phyloP scores from a whole-genome alignment of 352 stramenopile genomes.

The Phytophthora pistaciae region DNA sequence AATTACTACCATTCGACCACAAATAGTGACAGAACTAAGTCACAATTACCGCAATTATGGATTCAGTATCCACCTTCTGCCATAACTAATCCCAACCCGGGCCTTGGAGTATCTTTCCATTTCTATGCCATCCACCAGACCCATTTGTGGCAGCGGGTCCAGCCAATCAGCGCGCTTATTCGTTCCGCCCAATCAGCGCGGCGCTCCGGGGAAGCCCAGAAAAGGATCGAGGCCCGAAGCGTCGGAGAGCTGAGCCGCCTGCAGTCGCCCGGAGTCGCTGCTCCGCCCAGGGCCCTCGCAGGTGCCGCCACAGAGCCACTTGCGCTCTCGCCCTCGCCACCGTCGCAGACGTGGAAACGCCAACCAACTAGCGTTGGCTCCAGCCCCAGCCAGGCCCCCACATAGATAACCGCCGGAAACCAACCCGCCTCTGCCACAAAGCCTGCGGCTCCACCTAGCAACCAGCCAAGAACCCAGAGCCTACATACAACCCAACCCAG shows the following conservation, averaged over 20 bases:
- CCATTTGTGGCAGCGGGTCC: background rate
- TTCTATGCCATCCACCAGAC: background rate
- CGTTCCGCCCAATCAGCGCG: background rate
- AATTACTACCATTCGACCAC: background rate
- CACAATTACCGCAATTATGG: background rate
- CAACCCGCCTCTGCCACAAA: background rate
- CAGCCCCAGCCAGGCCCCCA: background rate
- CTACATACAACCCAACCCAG: background rate
- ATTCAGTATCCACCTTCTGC: too few species aligned
- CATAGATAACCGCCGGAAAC: slow-evolving; percentile 23
- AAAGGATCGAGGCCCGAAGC: slow-evolving; percentile 36
- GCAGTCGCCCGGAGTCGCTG: background rate
- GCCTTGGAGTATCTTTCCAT: background rate
- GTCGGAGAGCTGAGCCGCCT: slow-evolving; percentile 29
- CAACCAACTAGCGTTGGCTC: too few species aligned
- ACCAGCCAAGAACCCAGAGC: background rate
- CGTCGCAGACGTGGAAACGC: slow-evolving; percentile 9
- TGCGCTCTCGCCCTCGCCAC: slow-evolving; percentile 23
- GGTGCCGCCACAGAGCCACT: slow-evolving; percentile 19
- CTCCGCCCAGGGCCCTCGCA: background rate
- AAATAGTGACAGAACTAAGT: background rate
- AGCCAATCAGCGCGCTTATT: background rate
- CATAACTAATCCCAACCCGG: background rate
- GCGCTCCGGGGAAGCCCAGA: slow-evolving; percentile 3
- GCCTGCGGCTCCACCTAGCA: background rate